These are phyloP conservation scores for Globisporangium orthogonon DNA, from an alignment of 352 stramenopile genomes.

Conservation along the genomic window DNA sequence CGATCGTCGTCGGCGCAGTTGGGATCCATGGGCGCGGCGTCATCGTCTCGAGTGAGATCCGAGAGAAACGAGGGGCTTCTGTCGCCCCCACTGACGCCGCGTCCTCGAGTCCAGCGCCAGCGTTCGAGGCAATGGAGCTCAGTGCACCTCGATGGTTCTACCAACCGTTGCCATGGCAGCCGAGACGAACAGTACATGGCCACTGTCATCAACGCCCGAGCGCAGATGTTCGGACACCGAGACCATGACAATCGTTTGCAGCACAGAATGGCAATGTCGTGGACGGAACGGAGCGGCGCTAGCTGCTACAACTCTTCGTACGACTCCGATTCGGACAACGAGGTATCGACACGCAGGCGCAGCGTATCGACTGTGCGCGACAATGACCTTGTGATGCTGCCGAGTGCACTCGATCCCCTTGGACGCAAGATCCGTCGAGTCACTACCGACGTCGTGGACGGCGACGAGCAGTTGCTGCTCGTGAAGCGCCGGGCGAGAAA, in stretches of 20 bases:
- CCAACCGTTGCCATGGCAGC: not conserved
- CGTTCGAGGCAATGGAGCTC: not conserved
- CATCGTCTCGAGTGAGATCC: not conserved
- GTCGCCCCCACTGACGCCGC: not conserved
- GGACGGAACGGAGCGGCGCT: constrained; percentile 10
- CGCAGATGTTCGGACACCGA: constrained; percentile 8
- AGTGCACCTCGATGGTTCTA: not conserved
- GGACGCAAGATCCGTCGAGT: constrained; percentile 48
- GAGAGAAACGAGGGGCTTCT: not conserved
- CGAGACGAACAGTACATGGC: constrained; percentile 3
- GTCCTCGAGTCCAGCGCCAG: not conserved
- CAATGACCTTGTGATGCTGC: constrained; percentile 43
- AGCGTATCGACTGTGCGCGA: constrained; percentile 5
- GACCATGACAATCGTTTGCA: constrained; percentile 2
- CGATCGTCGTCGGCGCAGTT: no score
- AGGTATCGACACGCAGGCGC: constrained; percentile 2
- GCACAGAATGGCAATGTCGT: not conserved
- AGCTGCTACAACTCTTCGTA: constrained; percentile 19
- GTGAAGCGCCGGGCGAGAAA: constrained; percentile 42
- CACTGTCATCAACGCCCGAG: constrained; percentile 9
- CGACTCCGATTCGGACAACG: constrained; percentile 28
- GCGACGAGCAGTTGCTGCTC: constrained; percentile 45
- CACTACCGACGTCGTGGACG: constrained; percentile 37
- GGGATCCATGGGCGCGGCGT: not conserved
- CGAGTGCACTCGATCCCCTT: constrained; percentile 41